phyloP scores from a whole-genome alignment of 2,329 filamentous ascomycete genomes.

The Diaporthe amygdali region DNA sequence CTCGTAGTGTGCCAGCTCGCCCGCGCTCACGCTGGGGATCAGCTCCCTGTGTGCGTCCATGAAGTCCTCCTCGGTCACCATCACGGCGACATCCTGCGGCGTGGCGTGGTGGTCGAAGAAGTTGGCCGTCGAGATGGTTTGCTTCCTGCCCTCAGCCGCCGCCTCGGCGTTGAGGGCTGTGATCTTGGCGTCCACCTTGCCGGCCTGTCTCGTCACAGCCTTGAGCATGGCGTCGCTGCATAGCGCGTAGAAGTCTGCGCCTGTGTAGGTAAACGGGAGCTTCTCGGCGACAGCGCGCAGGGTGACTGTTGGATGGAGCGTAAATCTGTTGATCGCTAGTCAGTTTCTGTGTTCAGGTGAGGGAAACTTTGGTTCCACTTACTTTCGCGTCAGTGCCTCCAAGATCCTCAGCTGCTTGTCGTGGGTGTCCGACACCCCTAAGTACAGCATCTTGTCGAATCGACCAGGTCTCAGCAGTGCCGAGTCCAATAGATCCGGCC shows the following conservation, averaged over 20 bases:
- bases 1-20: conserved; percentile 92
- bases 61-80: conserved; percentile 91
- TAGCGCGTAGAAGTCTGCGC: conserved; percentile 94
- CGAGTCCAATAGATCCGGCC: conserved; percentile 90
- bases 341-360: neutral
- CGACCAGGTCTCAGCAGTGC: conserved; percentile 87
- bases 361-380: conserved; percentile 44
- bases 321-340: conserved; percentile 65
- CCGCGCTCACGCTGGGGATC: conserved; percentile 90
- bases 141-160: conserved; percentile 32
- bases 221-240: conserved; percentile 99
- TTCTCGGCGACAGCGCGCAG: conserved; percentile 74
- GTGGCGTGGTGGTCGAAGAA: conserved; percentile 95
- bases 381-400: conserved; percentile 94
- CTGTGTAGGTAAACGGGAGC: conserved; percentile 95
- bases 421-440: conserved; percentile 95
- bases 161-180: conserved; percentile 63
- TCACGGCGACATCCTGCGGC: conserved; percentile 81
- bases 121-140: conserved; percentile 80
- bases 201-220: conserved; percentile 89
- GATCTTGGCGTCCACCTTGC: conserved; percentile 83
- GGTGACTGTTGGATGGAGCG: conserved; percentile 78
- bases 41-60: conserved; percentile 80
- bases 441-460: conserved; percentile 98
- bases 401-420: conserved; percentile 95